Evolutionary conservation across 345 rosid species (phyloP).

Genomic region (Clarkia xantiana): DNA sequence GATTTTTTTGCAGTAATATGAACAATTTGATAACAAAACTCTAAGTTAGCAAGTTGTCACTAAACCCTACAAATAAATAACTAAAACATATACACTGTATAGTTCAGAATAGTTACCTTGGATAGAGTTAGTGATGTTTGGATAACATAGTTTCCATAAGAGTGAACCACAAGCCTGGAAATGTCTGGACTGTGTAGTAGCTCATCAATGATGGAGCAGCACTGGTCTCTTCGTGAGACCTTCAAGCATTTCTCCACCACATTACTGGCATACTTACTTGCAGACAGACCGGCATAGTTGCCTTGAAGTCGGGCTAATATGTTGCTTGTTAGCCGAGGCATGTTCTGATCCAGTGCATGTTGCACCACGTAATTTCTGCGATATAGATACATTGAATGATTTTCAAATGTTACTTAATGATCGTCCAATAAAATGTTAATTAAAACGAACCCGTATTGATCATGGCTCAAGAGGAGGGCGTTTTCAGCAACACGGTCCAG

Average conservation of each 20-base stretch:
- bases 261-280: conserved; percentile 27
- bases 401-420: neutral
- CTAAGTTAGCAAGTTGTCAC: no score
- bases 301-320: conserved; percentile 19
- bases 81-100: neutral
- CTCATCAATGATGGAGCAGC: conserved; percentile 14
- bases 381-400: neutral
- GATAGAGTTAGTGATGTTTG: conserved; percentile 15
- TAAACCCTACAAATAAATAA: no score
- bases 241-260: conserved; percentile 38
- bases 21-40: no score
- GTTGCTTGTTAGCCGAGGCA: conserved; percentile 1
- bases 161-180: conserved; percentile 12
- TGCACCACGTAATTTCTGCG: conserved; percentile 45
- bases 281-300: conserved; percentile 15
- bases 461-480: neutral
- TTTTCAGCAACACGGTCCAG: no score
- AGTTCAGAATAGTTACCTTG: conserved; percentile 12
- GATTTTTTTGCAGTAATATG: no score
- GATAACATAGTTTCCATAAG: conserved; percentile 30
- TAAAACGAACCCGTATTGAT: neutral
- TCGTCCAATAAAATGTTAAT: neutral
- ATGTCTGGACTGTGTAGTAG: conserved; percentile 6
- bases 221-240: conserved; percentile 5
- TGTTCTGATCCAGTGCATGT: conserved; percentile 10